Evolutionary conservation across 2,329 filamentous ascomycete genomes (phyloP).

Genomic region (Colletotrichum shisoi): DNA sequence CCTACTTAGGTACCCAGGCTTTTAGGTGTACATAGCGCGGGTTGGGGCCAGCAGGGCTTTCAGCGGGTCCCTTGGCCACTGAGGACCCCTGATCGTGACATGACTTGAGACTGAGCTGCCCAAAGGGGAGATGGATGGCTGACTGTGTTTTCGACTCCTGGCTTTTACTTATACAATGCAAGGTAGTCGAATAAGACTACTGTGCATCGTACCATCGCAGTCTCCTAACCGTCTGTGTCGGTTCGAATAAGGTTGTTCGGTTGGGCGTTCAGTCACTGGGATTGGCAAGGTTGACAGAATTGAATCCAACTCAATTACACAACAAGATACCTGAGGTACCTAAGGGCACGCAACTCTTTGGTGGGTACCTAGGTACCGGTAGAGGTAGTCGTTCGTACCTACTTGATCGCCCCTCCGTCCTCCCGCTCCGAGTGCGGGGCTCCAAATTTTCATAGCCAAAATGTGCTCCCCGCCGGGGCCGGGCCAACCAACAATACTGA

Average conservation of each 20-base stretch:
- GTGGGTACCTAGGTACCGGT: no score
- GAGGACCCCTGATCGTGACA: not conserved
- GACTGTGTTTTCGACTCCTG: not conserved
- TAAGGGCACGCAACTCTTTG: no score
- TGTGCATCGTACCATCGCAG: not conserved
- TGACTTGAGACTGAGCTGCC: not conserved
- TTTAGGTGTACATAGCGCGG: no score
- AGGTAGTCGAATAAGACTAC: not conserved
- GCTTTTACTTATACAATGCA: not conserved
- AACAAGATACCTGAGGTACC: no score
- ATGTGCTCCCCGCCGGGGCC: constrained; percentile 13
- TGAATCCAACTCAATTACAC: constrained; percentile 2
- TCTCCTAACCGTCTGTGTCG: not conserved
- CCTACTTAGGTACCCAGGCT: no score
- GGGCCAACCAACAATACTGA: not conserved
- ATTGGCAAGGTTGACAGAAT: constrained; percentile 3
- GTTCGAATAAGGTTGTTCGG: constrained; percentile 17
- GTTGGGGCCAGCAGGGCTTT: not conserved
- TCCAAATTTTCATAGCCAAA: constrained; percentile 34
- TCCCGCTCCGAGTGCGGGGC: constrained; percentile 34
- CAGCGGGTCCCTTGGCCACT: constrained; percentile 6
- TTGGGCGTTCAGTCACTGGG: not conserved
- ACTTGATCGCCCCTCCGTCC: not conserved
- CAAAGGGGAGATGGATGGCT: not conserved
- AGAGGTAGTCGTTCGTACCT: no score